Evolutionary conservation across 1,284 basidiomycete species (phyloP).

Genomic region (Boletus hoseneyae): DNA sequence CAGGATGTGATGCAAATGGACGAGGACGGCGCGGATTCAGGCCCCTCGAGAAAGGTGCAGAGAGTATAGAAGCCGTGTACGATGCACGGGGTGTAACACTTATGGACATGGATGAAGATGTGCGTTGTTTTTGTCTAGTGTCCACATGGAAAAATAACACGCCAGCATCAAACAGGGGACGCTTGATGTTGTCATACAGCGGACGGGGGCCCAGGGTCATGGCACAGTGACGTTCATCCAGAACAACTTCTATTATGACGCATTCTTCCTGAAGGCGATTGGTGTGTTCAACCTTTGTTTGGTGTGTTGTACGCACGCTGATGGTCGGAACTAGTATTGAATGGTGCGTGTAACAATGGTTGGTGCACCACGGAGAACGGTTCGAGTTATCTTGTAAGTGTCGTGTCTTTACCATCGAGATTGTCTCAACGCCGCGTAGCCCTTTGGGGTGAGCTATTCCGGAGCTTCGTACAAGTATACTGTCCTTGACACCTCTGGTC

Average conservation of each 20-base stretch:
- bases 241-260: constrained; percentile 98
- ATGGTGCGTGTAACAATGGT: constrained; percentile 86
- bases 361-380: constrained; percentile 66
- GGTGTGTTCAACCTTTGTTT: constrained; percentile 43
- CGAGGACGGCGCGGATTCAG: constrained; percentile 60
- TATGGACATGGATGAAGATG: constrained; percentile 95
- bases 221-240: constrained; percentile 82
- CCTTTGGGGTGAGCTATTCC: constrained; percentile 90
- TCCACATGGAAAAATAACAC: constrained; percentile 2
- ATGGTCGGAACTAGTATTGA: constrained; percentile 59
- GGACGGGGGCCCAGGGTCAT: constrained; percentile 64
- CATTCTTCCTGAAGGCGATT: constrained; percentile 97
- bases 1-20: constrained; percentile 51
- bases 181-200: constrained; percentile 88
- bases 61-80: constrained; percentile 60
- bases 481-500: constrained; percentile 89
- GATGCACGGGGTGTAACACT: constrained; percentile 84
- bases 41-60: constrained; percentile 57
- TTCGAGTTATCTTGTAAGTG: constrained; percentile 69
- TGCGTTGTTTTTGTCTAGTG: constrained; percentile 39
- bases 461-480: constrained; percentile 98
- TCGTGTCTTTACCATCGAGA: not conserved
- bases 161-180: constrained; percentile 63
- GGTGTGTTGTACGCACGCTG: not conserved
- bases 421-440: constrained; percentile 43